These are phyloP conservation scores for Erodium moschatum DNA, from an alignment of 441 rosid species.

Conservation along the genomic window DNA sequence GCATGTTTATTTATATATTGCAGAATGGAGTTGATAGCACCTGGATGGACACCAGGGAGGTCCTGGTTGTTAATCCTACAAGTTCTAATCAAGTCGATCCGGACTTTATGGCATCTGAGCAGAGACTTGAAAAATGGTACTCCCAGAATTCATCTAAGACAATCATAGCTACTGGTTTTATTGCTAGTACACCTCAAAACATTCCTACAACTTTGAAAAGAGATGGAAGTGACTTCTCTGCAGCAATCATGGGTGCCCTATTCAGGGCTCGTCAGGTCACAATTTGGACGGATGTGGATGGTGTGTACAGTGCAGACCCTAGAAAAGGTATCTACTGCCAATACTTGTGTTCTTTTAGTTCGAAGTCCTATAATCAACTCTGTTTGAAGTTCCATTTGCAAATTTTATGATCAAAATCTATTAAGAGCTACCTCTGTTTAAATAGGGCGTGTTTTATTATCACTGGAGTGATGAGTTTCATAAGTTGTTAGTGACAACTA, in stretches of 20 bases:
- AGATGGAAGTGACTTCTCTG: conserved; percentile 98
- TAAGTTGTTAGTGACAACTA: conserved; percentile 10
- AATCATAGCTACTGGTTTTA: conserved; percentile 86
- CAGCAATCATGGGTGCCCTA: conserved; percentile 88
- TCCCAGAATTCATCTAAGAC: conserved; percentile 47
- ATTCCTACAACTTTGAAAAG: conserved; percentile 94
- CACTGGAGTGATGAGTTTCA: not conserved
- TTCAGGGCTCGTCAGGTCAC: conserved; percentile 75
- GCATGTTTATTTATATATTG: conserved; percentile 2
- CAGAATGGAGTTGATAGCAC: conserved; percentile 65
- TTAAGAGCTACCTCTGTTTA: not conserved
- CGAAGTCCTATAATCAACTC: not conserved
- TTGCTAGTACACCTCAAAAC: conserved; percentile 84
- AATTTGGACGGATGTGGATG: conserved; percentile 96
- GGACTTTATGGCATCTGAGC: conserved; percentile 65
- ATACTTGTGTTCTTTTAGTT: not conserved
- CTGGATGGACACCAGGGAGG: conserved; percentile 98
- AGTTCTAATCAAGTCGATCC: conserved; percentile 88
- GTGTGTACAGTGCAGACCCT: conserved; percentile 94
- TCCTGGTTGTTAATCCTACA: conserved; percentile 71
- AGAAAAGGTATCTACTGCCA: conserved; percentile 59
- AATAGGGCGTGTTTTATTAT: too few relatives aligned
- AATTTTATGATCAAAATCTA: not conserved
- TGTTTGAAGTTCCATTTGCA: not conserved
- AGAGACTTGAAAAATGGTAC: conserved; percentile 74